phyloP scores from a whole-genome alignment of 1,284 basidiomycete species.

The Volvariella surrecta region DNA sequence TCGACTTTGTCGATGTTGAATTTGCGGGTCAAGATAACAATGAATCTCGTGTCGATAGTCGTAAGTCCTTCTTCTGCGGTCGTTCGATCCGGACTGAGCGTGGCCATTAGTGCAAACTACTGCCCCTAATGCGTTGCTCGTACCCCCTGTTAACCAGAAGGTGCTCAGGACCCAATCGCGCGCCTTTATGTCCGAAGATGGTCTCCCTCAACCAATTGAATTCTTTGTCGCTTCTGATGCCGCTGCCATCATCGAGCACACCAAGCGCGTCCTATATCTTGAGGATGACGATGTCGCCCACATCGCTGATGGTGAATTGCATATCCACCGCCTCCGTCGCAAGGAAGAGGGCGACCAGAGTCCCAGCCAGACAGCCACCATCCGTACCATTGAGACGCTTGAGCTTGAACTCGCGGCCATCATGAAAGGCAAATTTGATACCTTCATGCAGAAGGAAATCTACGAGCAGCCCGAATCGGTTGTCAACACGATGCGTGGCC shows the following conservation, averaged over 20 bases:
- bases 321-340: constrained; percentile 96
- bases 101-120: constrained; percentile 34
- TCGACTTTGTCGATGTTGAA: constrained; percentile 99
- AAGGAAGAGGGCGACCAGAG: constrained; percentile 58
- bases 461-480: constrained; percentile 99
- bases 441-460: constrained; percentile 99
- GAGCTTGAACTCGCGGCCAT: constrained; percentile 99
- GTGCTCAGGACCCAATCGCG: constrained; percentile 94
- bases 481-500: constrained; percentile 99
- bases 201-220: constrained; percentile 97
- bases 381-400: constrained; percentile 96
- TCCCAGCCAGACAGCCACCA: constrained; percentile 58
- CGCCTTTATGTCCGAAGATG: constrained; percentile 98
- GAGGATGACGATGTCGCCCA: constrained; percentile 99
- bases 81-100: constrained; percentile 1
- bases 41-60: constrained; percentile 41
- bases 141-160: constrained; percentile 68
- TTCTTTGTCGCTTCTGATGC: constrained; percentile 99
- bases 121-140: constrained; percentile 57
- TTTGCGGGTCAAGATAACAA: constrained; percentile 61
- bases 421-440: constrained; percentile 99
- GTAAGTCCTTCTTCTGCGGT: constrained; percentile 32
- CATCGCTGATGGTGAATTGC: constrained; percentile 93
- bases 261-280: constrained; percentile 97
- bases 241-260: constrained; percentile 95